phyloP scores from a whole-genome alignment of 257 asterid species.

The Oldenlandia corymbosa region DNA sequence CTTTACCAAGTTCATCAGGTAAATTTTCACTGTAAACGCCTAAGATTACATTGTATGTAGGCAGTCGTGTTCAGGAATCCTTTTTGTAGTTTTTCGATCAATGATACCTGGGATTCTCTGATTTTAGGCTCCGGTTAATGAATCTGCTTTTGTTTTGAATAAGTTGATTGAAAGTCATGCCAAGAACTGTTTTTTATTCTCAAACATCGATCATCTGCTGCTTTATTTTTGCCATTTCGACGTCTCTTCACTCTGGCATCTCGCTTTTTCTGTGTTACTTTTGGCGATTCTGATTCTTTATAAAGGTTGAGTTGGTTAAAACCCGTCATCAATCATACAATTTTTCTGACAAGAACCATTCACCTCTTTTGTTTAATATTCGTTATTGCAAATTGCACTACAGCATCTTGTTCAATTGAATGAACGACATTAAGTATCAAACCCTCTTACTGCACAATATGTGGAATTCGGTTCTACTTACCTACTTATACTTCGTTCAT shows the following conservation, averaged over 20 bases:
- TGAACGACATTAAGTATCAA: neutral
- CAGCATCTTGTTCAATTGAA: neutral
- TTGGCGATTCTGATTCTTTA: too few species aligned
- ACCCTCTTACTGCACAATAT: neutral
- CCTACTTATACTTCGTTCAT: neutral
- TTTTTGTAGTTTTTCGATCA: neutral
- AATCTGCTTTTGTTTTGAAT: constrained; percentile 2
- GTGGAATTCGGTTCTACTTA: neutral
- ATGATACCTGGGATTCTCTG: neutral
- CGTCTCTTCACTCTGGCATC: neutral
- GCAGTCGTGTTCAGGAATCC: neutral
- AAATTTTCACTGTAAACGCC: neutral
- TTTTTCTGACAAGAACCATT: neutral
- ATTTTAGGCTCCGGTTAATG: neutral
- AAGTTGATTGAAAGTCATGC: neutral
- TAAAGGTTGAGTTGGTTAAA: too few species aligned
- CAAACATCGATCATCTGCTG: neutral
- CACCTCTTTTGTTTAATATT: neutral
- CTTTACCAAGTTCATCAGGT: constrained; percentile 8
- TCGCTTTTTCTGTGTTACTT: too few species aligned
- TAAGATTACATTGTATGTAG: neutral
- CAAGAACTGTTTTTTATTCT: neutral
- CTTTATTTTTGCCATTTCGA: neutral
- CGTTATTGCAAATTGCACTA: neutral
- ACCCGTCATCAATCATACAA: too few species aligned